Evolutionary conservation across 371 early-diverging fungal genomes (phyloP), one percentile per base, ranked within the genome.

Genomic region (Batrachochytrium dendrobatidis): DNA sequence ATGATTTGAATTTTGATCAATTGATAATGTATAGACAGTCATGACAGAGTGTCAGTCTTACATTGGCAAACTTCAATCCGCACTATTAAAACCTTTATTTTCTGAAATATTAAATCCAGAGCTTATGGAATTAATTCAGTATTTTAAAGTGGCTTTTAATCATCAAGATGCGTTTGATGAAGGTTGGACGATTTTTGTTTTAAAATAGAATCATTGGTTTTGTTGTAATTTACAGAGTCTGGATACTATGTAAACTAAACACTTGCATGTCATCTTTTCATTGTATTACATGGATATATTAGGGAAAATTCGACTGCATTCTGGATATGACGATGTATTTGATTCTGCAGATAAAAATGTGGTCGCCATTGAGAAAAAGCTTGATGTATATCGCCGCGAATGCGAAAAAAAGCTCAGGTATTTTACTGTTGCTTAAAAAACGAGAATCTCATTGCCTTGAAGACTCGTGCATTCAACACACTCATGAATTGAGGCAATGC

Each of bases 271-370:
- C n/a, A n/a, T n/a, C n/a, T n/a, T n/a, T n/a, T n/a, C n/a, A n/a
- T n/a, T n/a, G n/a, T n/a, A n/a, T n/a, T n/a, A n/a, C n/a, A n/a
- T 22, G 10, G 24, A 32, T 12, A 25, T 32, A 10, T 30, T 7
- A 43, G 82, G 67, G 12, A 74, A 77, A 0, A 76, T 96, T 39
- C 74, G 86, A 43, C 89, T 94, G 6, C 73, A 79, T 46, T 61
- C 73, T 1, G 94, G 93, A 0, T 80, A 81, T 34, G 92, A 95
- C 48, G 69, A 73, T 35, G 83, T 83, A 22, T 94, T 83, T 70
- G 95, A 95, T 63, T 71, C 62, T 24, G 75, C 88, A 2, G 65
- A 69, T 15, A 74, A 70, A 17, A 64, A 68, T 3, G 64, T 92
- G 3, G 65, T 67, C 3, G 71, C 73, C 24, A 68, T 90, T 3